Evolutionary conservation across 1,284 basidiomycete species (phyloP).

Genomic region (Leucoagaricus sp.): DNA sequence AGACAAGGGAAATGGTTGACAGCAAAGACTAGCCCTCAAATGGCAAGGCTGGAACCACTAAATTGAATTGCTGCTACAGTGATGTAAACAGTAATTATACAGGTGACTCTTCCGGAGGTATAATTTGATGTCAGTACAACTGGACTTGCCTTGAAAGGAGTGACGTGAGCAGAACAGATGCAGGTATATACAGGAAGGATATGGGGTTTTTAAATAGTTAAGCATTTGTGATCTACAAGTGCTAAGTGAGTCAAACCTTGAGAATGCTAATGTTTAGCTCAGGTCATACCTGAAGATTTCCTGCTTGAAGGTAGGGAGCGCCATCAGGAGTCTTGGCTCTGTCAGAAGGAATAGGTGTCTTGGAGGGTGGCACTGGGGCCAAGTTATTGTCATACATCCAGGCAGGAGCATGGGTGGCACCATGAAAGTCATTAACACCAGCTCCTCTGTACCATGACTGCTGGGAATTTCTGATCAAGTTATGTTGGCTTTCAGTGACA

Average conservation of each 20-base stretch:
- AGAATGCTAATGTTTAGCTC: not conserved
- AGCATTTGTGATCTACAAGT: slow-evolving; percentile 3
- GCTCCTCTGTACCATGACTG: not conserved
- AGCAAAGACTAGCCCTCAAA: not conserved
- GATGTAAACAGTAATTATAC: slow-evolving; percentile 5
- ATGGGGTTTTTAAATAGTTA: not conserved
- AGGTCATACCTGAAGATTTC: slow-evolving; percentile 3
- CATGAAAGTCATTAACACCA: not conserved
- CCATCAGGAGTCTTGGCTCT: slow-evolving; percentile 1
- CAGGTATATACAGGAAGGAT: slow-evolving; percentile 10
- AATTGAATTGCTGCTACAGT: slow-evolving; percentile 1
- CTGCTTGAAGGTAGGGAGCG: not conserved
- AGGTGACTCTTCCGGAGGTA: slow-evolving; percentile 9
- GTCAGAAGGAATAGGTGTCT: not conserved
- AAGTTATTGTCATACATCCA: not conserved
- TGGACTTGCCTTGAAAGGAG: slow-evolving; percentile 8
- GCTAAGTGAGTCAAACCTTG: not conserved
- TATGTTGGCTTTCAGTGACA: slow-evolving; percentile 7
- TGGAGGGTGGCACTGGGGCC: not conserved
- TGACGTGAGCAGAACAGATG: not conserved
- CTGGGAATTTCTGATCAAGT: not conserved
- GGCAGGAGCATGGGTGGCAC: not conserved
- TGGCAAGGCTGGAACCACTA: not conserved
- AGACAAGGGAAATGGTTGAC: not conserved
- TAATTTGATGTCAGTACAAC: slow-evolving; percentile 8